Percentiles rank a stretch among this genome's conserved stretches.
These are phyloP conservation scores for Volvox carteri DNA, from an alignment of 163 green algal genomes.

Conservation along the genomic window DNA sequence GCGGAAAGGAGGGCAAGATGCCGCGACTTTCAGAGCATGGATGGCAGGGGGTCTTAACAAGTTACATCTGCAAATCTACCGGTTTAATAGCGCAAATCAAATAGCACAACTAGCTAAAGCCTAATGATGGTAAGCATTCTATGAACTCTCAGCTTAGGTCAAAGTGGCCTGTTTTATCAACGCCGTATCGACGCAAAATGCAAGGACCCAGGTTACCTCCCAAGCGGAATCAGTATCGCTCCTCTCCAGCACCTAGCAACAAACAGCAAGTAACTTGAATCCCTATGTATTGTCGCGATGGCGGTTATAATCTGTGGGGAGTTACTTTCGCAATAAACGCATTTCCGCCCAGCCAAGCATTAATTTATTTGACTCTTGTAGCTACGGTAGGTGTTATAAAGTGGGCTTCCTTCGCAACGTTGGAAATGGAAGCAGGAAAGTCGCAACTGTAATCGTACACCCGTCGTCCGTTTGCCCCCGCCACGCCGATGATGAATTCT, in stretches of 20 bases:
- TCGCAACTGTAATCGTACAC: not conserved
- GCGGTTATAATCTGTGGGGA: not conserved
- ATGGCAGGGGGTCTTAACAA: too few relatives aligned
- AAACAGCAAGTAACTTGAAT: not conserved
- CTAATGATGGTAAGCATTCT: not conserved
- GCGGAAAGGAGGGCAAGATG: not conserved
- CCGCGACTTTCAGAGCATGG: not conserved
- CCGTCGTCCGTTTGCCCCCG: too few relatives aligned
- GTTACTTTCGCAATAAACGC: not conserved
- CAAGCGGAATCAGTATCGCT: too few relatives aligned
- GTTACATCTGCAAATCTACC: too few relatives aligned
- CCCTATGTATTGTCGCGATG: not conserved
- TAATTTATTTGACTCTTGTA: not conserved
- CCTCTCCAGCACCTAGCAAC: not conserved
- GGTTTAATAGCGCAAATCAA: not conserved
- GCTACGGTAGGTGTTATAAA: not conserved
- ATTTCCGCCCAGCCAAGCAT: not conserved
- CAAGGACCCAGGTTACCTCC: not conserved
- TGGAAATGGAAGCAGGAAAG: not conserved
- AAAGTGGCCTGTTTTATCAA: not conserved
- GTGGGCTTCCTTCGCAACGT: not conserved
- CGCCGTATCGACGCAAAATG: not conserved
- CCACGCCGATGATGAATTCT: too few relatives aligned
- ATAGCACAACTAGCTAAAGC: not conserved
- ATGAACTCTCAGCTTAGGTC: not conserved